These are phyloP conservation scores for Thamnidium elegans DNA, from an alignment of 192 early-diverging fungal genomes.

Conservation along the genomic window DNA sequence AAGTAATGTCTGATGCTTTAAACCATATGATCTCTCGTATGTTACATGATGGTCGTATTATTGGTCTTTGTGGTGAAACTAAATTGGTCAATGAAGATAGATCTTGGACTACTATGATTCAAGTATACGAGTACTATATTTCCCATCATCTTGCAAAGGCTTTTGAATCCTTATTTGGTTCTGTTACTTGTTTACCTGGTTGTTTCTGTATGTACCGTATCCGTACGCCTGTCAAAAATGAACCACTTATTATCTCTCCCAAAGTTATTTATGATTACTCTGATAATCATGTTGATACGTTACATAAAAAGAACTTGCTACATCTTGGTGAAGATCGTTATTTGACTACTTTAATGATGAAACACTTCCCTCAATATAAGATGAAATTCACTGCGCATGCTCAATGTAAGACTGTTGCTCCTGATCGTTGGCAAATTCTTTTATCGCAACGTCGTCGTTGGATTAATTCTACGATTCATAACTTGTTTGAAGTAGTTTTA, in stretches of 20 bases:
- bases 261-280: constrained; percentile 91
- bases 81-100: constrained; percentile 87
- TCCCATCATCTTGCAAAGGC: constrained; percentile 96
- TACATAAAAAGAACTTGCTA: constrained; percentile 98
- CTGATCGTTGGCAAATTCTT: constrained; percentile 89
- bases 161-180: constrained; percentile 96
- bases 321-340: constrained; percentile 99
- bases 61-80: constrained; percentile 97
- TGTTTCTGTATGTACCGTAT: constrained; percentile 99
- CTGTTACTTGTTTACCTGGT: constrained; percentile 95
- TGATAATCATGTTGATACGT: constrained; percentile 90
- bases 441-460: constrained; percentile 97
- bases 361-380: constrained; percentile 97
- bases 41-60: constrained; percentile 86
- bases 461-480: constrained; percentile 99
- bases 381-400: constrained; percentile 92
- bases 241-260: constrained; percentile 87
- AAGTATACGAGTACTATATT: constrained; percentile 99
- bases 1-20: constrained; percentile 85
- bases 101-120: constrained; percentile 97
- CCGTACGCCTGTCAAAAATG: constrained; percentile 82
- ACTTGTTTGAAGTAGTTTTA: constrained; percentile 90
- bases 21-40: constrained; percentile 90
- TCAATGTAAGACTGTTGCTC: constrained; percentile 89
- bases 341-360: constrained; percentile 90